Conservation (phyloP, 495 filamentous ascomycete genomes). For the Rostrohypoxylon terebratum region DNA sequence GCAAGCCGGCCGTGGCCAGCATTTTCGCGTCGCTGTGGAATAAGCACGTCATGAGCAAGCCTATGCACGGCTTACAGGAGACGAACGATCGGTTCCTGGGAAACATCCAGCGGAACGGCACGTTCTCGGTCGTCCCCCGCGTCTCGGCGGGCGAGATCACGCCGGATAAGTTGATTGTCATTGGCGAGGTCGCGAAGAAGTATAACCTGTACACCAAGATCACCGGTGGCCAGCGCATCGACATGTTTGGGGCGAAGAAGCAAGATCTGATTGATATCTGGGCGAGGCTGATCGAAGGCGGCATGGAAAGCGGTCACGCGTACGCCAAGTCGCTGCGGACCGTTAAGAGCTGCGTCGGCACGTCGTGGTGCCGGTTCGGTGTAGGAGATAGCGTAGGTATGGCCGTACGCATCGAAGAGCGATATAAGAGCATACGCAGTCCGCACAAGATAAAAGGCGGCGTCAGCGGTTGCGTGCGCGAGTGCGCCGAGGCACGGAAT, state of each 20-base stretch:
- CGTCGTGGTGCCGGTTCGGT: constrained; percentile 94
- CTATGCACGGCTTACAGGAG: constrained; percentile 85
- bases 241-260: constrained; percentile 95
- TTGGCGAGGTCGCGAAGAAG: constrained; percentile 89
- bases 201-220: constrained; percentile 94
- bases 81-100: constrained; percentile 95
- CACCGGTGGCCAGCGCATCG: constrained; percentile 93
- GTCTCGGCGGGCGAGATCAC: constrained; percentile 92
- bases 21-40: constrained; percentile 91
- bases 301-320: constrained; percentile 96
- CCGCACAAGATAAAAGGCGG: constrained; percentile 97
- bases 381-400: constrained; percentile 97
- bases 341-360: constrained; percentile 95
- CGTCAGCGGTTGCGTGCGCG: constrained; percentile 90
- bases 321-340: constrained; percentile 94
- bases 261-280: constrained; percentile 93
- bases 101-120: constrained; percentile 95
- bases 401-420: constrained; percentile 90
- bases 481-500: constrained; percentile 96
- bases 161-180: constrained; percentile 87
- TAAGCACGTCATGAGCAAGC: constrained; percentile 81
- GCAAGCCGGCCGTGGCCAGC: constrained; percentile 87
- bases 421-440: constrained; percentile 91
- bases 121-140: constrained; percentile 89
- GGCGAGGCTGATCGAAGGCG: constrained; percentile 83